Base-by-base conservation (phyloP, 345 rosid genomes). In the Arabis alpina region DNA sequence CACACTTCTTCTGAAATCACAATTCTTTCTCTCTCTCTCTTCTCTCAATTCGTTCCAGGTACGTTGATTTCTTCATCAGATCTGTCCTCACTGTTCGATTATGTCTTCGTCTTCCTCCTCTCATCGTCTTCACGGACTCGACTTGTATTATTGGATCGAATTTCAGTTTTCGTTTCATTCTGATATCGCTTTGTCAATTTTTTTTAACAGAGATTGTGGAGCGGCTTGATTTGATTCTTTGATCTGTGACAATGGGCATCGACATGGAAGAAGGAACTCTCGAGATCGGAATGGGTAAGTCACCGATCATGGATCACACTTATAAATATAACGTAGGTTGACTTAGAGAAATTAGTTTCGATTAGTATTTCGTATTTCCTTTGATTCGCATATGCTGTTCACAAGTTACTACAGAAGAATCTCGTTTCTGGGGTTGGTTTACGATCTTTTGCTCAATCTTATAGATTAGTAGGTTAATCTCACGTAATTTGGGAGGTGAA, bases 261-360 rank as follows among this genome's bases (percentile, higher is more conserved):
- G 85, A 80, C 54, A 72, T 81, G 88, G 98, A 88, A 69, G 88
- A 79, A 65, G 98, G 85, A 68, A 77, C 90, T 34, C 87, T 89
- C 12, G 92, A 89, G 88, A 82, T 92, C 74, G 98, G 96, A 76
- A 89, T 92, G 94, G 98, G 98, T 92, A 67, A 62, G 88, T 63
- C 62, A 8, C 61, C 40, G 37, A 61, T 77, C 76, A 32, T 49
- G 12, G 36, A 70, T 69, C 55, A 23, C 37, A 23, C 45, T 4
- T 48, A 48, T 52, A 14, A 49, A 41, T 54, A 25, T 1, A 27
- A 64, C 24, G 9, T 7, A 24, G 39, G 8, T 73, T 48, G 57
- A 73, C 71, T 56, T 4, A 45, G 4, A 10, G 19, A 61, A 8
- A 61, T 30, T 4, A 4, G 2, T 11, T 40, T 70, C n/a, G 32